Base-by-base conservation (phyloP, 495 filamentous ascomycete species). In the Penicillium odoratum region DNA sequence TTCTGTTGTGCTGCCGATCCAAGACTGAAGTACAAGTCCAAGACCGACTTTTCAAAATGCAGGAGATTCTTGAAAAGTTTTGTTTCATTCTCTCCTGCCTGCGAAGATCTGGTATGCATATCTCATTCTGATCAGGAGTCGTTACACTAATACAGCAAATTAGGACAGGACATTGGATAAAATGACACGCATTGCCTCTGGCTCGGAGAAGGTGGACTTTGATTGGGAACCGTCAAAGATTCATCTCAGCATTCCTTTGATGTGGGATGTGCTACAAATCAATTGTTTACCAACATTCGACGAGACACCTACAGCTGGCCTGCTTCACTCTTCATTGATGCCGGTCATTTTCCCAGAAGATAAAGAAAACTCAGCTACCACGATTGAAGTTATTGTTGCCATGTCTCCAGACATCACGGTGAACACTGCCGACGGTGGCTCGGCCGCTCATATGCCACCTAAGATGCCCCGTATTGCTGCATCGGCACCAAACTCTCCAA, bases 231-330 rank as follows among this genome's bases (percentile, higher is more conserved):
- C 76, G 2, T 73, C 72, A 26, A 78, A 76, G 42, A 77, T 79
- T 28, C 71, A 77, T 60, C 72, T 78, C n/a, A 79, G 73, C 46
- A 74, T 79, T 15, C 74, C 76, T n/a, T 48, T 79, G n/a, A 79
- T 79, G 76, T 79, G 76, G 76, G 75, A 78, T 33, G 63, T 76
- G 18, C 68, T 79, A 8, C 74, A 78, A 52, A 64, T 79, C 53
- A 77, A 74, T 54, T 71, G 66, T 33, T 65, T 63, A 13, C 60
- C 68, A 11, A 58, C 62, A 9, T 52, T 56, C 9, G 68, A 66
- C 16, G 62, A 68, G 45, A 69, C 60, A n/a, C 60, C 72, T 8
- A 59, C 62, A 1, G 63, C 64, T 9, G 66, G 68, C 31, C 61
- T 75, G 28, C 54, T 75, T 7, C 71, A 74, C 51, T 56, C 72